Conservation (phyloP, 805 yeast species). For the Starmerella sp. region DNA sequence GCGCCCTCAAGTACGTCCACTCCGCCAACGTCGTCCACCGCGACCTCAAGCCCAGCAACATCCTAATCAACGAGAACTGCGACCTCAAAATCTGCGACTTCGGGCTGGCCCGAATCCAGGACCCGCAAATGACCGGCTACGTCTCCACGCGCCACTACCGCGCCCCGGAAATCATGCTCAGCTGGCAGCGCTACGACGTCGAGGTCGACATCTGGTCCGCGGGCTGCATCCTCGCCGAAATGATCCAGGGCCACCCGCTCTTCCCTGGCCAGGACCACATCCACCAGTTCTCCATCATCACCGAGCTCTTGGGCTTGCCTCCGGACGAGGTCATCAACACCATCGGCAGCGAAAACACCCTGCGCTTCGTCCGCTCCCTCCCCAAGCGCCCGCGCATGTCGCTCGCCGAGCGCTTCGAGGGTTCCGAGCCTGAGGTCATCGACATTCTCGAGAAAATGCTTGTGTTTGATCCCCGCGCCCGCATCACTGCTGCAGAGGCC, state of each 20-base stretch:
- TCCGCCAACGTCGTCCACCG: constrained; percentile 88
- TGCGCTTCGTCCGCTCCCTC: constrained; percentile 84
- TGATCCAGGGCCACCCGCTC: constrained; percentile 93
- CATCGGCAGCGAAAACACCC: constrained; percentile 88
- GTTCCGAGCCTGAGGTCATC: constrained; percentile 58
- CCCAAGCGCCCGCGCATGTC: constrained; percentile 93
- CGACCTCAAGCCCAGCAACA: constrained; percentile 72
- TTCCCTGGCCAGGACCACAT: constrained; percentile 98
- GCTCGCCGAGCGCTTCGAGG: constrained; percentile 63
- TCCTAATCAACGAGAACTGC: constrained; percentile 78
- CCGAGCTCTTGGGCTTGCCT: constrained; percentile 92
- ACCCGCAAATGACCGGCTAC: constrained; percentile 98
- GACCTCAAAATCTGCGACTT: constrained; percentile 87
- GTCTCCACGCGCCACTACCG: constrained; percentile 92
- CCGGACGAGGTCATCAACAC: constrained; percentile 94
- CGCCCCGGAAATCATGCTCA: constrained; percentile 96
- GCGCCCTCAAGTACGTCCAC: constrained; percentile 83
- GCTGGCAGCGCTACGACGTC: constrained; percentile 95
- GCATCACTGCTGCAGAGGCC: constrained; percentile 87
- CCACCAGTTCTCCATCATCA: constrained; percentile 92
- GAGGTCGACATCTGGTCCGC: constrained; percentile 98
- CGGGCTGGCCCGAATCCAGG: constrained; percentile 93
- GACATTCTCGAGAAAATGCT: constrained; percentile 82
- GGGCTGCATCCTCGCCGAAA: constrained; percentile 93
- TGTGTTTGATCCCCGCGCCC: constrained; percentile 86